Conservation (phyloP, 1,284 basidiomycete species). For the Cryptococcus hybrid region DNA sequence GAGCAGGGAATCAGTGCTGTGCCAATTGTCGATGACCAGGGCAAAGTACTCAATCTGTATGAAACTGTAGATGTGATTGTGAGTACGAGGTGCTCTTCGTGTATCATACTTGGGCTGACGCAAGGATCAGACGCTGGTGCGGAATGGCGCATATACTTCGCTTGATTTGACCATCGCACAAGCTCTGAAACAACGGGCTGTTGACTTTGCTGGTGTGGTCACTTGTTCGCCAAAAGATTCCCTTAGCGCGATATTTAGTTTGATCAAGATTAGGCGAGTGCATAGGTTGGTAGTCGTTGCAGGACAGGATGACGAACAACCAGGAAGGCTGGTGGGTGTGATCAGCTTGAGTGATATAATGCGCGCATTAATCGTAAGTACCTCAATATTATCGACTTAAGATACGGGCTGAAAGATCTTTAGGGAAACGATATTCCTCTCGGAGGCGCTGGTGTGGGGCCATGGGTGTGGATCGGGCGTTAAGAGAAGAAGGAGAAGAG, state of each 20-base stretch:
- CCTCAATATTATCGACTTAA: neutral
- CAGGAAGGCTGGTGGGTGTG: constrained; percentile 77
- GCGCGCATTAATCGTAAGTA: constrained; percentile 67
- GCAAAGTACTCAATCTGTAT: constrained; percentile 93
- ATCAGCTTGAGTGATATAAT: constrained; percentile 90
- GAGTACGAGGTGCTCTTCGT: constrained; percentile 39
- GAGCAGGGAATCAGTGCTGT: constrained; percentile 94
- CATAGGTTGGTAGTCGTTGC: constrained; percentile 88
- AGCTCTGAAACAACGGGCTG: constrained; percentile 83
- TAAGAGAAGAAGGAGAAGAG: constrained; percentile 27
- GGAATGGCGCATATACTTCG: constrained; percentile 90
- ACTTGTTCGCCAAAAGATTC: constrained; percentile 93
- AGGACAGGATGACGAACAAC: constrained; percentile 52
- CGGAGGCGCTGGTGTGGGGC: constrained; percentile 43
- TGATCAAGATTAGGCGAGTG: constrained; percentile 89
- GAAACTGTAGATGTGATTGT: constrained; percentile 99
- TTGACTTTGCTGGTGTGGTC: constrained; percentile 94
- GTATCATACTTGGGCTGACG: constrained; percentile 1
- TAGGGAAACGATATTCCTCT: constrained; percentile 36
- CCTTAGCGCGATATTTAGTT: constrained; percentile 84
- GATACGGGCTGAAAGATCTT: neutral
- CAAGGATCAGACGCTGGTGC: constrained; percentile 72
- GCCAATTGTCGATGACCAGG: constrained; percentile 90
- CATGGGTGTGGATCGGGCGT: constrained; percentile 36
- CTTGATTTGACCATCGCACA: constrained; percentile 94